A percentile compares a stretch with the other conserved stretches of the same genome.
Evolutionary conservation across 257 asterid genomes (phyloP).

Genomic region (Petunia axillaris): DNA sequence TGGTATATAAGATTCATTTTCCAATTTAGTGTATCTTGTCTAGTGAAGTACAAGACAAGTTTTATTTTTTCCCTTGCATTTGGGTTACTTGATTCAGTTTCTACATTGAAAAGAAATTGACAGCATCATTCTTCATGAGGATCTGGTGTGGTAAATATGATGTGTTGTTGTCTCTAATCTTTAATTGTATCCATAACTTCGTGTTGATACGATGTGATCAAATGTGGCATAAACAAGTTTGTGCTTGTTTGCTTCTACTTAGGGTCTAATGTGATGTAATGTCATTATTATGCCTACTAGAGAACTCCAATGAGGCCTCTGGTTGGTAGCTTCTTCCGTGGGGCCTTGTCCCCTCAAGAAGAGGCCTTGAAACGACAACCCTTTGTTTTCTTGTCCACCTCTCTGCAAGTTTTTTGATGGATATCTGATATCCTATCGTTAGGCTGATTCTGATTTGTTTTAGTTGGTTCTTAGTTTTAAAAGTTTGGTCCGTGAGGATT

Average conservation of each 20-base stretch:
- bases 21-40: not conserved
- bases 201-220: not conserved
- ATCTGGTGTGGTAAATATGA: not conserved
- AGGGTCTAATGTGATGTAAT: not conserved
- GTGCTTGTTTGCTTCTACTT: not conserved
- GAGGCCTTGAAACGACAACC: constrained; percentile 9
- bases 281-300: not conserved
- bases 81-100: not conserved
- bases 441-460: constrained; percentile 12
- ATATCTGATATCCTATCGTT: not conserved
- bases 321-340: not conserved
- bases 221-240: not conserved
- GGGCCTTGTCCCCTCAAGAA: not conserved
- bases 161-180: not conserved
- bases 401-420: not conserved
- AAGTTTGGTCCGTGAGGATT: not conserved
- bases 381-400: constrained; percentile 7
- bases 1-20: not conserved
- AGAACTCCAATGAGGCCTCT: not conserved
- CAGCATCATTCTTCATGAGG: not conserved
- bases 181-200: not conserved
- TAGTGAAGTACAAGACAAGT: not conserved
- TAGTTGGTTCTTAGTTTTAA: not conserved
- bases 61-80: not conserved
- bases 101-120: not conserved